Base-by-base conservation (phyloP, 192 early-diverging fungal species). In the Coemansia erecta region DNA sequence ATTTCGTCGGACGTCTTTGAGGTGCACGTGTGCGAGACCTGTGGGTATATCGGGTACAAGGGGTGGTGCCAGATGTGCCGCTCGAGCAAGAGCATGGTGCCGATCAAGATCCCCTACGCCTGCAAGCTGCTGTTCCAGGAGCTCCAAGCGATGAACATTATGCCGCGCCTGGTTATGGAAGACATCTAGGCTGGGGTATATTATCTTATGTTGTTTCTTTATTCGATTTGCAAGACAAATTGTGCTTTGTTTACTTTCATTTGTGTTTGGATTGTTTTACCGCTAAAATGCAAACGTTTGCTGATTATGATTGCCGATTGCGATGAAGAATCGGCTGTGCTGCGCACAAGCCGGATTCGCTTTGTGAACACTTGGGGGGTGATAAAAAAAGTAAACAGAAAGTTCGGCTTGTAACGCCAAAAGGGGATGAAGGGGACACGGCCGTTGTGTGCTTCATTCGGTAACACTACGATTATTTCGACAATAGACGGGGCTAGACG, bases 111-210 rank as follows among this genome's bases (percentile, higher is more conserved):
- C 40, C 96, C 96, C 17, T 98, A 98, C 73, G 96, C 96, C 14
- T 90, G 91, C 69, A 98, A 98, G 75, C 77, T 98, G 61, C 82
- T 98, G 48, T 97, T 98, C 90, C 96, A 98, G 81, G 96, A 98
- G 70, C 70, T 98, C 56, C 90, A 92, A 84, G 81, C 88, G 40
- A 98, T 98, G 95, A 98, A 98, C 62, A 89, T 95, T 63, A 84
- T 90, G 47, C 92, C 93, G 8, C 68, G 85, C 10, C 77, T 90
- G n/a, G 72, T 84, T n/a, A 82, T 90, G 48, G 81, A 81, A 51
- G 81, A 85, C 52, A 75, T 71, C 40, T 81, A 60, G n/a, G 56
- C 22, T 11, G 5, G 28, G 7, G 2, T 7, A 31, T 47, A 33
- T 26, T 46, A 33, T 45, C 24, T 57, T 42, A n/a, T 57, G 7